These are phyloP conservation scores for Barnettozyma pratensis DNA, from an alignment of 805 yeast genomes.

Conservation along the genomic window DNA sequence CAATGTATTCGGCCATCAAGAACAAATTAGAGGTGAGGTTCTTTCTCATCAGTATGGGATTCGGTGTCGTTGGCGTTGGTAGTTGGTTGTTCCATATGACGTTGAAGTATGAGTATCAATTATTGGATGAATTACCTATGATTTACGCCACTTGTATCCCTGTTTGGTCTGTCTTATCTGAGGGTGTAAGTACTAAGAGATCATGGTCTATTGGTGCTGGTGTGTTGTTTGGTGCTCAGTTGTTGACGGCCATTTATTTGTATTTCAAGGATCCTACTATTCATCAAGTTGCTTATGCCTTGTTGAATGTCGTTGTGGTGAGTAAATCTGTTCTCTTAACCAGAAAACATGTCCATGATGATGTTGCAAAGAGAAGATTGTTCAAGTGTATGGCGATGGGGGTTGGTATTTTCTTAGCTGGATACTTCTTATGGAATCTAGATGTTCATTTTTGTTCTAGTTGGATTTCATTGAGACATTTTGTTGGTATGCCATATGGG, in stretches of 20 bases:
- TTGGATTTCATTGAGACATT: constrained; percentile 55
- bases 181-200: constrained; percentile 36
- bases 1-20: constrained; percentile 53
- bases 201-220: constrained; percentile 42
- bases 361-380: constrained; percentile 41
- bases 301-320: constrained; percentile 70
- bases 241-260: constrained; percentile 68
- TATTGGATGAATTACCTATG: constrained; percentile 96
- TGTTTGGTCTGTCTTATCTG: constrained; percentile 75
- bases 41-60: constrained; percentile 67
- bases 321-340: constrained; percentile 52
- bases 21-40: constrained; percentile 70
- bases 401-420: constrained; percentile 56
- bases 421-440: constrained; percentile 83
- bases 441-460: constrained; percentile 74
- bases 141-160: constrained; percentile 97
- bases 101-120: constrained; percentile 78
- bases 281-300: constrained; percentile 83
- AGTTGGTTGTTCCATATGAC: constrained; percentile 98
- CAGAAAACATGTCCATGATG: constrained; percentile 45
- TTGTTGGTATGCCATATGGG: constrained; percentile 79
- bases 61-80: constrained; percentile 87
- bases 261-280: constrained; percentile 76
- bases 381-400: constrained; percentile 55
- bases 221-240: constrained; percentile 48